phyloP scores from a whole-genome alignment of 1,284 basidiomycete genomes.

The Puccinia novopanici region DNA sequence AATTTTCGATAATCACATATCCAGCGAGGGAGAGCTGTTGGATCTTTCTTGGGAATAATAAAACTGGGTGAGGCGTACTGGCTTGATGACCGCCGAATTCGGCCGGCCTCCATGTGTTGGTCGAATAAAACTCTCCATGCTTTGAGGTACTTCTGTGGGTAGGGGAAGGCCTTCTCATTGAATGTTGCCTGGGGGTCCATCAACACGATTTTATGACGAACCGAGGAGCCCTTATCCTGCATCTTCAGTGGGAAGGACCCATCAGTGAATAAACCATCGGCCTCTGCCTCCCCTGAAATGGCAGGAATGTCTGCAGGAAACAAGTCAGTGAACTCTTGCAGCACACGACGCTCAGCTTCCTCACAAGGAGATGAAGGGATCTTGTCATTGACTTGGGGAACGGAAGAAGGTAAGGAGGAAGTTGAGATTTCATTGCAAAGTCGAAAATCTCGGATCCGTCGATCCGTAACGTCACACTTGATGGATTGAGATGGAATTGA shows the following conservation, averaged over 20 bases:
- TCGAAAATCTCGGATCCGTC: not conserved
- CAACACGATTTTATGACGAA: not conserved
- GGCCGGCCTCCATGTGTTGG: not conserved
- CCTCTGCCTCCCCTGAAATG: not conserved
- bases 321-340: not conserved
- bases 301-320: conserved; percentile 20
- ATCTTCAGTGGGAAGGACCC: not conserved
- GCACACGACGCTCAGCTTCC: not conserved
- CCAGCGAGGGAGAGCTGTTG: conserved; percentile 50
- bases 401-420: not conserved
- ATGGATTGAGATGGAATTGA: not conserved
- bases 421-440: not conserved
- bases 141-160: not conserved
- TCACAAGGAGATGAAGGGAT: not conserved
- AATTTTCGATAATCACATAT: conserved; percentile 37
- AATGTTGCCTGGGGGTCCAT: not conserved
- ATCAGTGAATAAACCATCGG: not conserved
- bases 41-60: conserved; percentile 49
- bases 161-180: conserved; percentile 1
- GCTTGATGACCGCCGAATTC: not conserved
- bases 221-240: not conserved
- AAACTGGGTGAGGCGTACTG: conserved; percentile 24
- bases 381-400: no score
- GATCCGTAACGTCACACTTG: not conserved
- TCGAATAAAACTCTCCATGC: not conserved